Conservation (phyloP, 306 rosid species). For the Rubus parviflorus region DNA sequence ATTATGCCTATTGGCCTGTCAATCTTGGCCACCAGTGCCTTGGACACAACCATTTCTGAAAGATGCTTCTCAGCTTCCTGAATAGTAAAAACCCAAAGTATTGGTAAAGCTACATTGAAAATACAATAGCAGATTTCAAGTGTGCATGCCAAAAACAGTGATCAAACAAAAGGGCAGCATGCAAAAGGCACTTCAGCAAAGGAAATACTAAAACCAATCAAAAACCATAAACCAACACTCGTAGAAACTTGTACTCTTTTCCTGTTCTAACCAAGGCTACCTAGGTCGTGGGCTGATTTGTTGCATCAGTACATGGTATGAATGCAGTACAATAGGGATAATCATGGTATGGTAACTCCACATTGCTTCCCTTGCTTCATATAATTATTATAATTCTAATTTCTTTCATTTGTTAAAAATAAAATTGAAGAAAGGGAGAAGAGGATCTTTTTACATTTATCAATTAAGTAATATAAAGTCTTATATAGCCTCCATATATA, state of each 20-base stretch:
- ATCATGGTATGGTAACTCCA: not conserved
- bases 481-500: not conserved
- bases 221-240: too few species aligned
- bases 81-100: not conserved
- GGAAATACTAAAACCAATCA: not conserved
- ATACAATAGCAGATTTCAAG: not conserved
- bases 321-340: not conserved
- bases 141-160: not conserved
- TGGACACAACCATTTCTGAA: slow-evolving; percentile 97
- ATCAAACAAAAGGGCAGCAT: not conserved
- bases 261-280: not conserved
- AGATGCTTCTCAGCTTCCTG: slow-evolving; percentile 98
- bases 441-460: not conserved
- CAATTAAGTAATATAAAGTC: not conserved
- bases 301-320: not conserved
- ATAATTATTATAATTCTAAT: not conserved
- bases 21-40: slow-evolving; percentile 86
- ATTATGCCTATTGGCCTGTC: slow-evolving; percentile 88
- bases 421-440: not conserved
- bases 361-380: not conserved
- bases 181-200: not conserved
- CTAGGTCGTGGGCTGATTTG: not conserved
- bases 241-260: not conserved
- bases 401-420: not conserved
- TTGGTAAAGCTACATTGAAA: not conserved